Percentiles rank a stretch among this genome's conserved stretches.
Conservation (phyloP, 1,284 basidiomycete species). For the Leccinum huronense region DNA sequence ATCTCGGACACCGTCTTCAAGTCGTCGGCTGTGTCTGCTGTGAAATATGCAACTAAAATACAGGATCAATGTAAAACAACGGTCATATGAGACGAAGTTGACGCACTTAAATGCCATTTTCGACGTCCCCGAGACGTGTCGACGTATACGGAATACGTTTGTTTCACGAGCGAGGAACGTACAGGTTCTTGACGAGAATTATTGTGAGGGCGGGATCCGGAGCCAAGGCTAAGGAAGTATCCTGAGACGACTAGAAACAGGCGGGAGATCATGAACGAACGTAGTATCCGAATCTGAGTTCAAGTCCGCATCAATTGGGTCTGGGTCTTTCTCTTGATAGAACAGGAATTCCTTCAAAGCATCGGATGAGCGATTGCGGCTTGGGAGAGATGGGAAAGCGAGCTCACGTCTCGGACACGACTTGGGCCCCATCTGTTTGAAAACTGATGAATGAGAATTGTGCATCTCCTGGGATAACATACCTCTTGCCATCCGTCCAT, state of each 20-base stretch:
- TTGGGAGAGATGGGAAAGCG: constrained; percentile 7
- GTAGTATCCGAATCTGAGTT: constrained; percentile 47
- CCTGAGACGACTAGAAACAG: constrained; percentile 12
- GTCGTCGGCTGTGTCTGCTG: constrained; percentile 54
- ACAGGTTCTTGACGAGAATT: constrained; percentile 34
- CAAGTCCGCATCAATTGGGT: constrained; percentile 43
- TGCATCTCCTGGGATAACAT: constrained; percentile 35
- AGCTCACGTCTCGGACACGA: constrained; percentile 67
- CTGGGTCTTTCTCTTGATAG: constrained; percentile 63
- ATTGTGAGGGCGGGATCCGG: constrained; percentile 39
- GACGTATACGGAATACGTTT: constrained; percentile 76
- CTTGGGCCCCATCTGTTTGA: constrained; percentile 65
- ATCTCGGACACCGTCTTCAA: constrained; percentile 60
- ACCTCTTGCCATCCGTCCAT: constrained; percentile 74
- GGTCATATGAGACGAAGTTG: neutral
- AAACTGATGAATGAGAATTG: constrained; percentile 26
- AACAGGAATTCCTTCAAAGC: constrained; percentile 65
- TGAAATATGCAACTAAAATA: constrained; percentile 66
- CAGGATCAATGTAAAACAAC: constrained; percentile 11
- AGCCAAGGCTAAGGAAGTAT: constrained; percentile 31
- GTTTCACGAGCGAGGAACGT: constrained; percentile 64
- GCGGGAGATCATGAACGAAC: constrained; percentile 27
- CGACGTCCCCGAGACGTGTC: constrained; percentile 57
- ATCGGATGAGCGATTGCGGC: constrained; percentile 14
- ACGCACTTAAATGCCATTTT: constrained; percentile 78